Evolutionary conservation across 2,329 filamentous ascomycete species (phyloP).

Genomic region (Kalmusia sp.): DNA sequence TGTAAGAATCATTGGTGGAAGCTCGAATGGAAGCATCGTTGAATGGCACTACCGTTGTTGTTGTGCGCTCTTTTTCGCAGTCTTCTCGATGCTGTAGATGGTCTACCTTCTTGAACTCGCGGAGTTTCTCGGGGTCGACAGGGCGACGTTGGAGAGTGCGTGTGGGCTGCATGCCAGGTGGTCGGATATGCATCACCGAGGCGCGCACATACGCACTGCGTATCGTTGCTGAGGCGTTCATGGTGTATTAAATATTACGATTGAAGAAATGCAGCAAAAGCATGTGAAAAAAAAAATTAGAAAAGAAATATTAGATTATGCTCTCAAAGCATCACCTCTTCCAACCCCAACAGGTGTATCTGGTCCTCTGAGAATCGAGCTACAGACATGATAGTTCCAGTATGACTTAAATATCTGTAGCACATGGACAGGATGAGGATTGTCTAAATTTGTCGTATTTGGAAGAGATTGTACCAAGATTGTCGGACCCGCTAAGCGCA

Average conservation of each 20-base stretch:
- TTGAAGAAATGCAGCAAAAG: conserved; percentile 1
- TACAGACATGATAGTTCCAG: no score
- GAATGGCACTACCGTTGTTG: not conserved
- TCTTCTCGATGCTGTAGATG: conserved; percentile 28
- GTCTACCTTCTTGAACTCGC: conserved; percentile 26
- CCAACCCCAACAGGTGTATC: no score
- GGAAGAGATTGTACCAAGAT: conserved; percentile 2
- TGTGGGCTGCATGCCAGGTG: conserved; percentile 7
- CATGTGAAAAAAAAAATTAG: conserved; percentile 1
- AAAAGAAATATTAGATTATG: not conserved
- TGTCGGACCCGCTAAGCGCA: not conserved
- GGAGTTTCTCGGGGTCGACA: conserved; percentile 23
- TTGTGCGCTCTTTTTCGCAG: conserved; percentile 25
- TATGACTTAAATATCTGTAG: not conserved
- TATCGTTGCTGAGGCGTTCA: conserved; percentile 40
- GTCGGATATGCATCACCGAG: conserved; percentile 25
- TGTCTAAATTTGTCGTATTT: conserved; percentile 1
- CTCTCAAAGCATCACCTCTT: not conserved
- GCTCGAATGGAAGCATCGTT: conserved; percentile 7
- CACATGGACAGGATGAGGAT: not conserved
- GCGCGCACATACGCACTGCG: conserved; percentile 34
- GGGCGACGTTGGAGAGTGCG: conserved; percentile 23
- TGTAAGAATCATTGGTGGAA: conserved; percentile 7
- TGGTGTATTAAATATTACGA: conserved; percentile 19
- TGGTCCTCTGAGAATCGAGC: no score